phyloP scores from a whole-genome alignment of 805 yeast genomes.

The Starmerella khaoyaiensis region DNA sequence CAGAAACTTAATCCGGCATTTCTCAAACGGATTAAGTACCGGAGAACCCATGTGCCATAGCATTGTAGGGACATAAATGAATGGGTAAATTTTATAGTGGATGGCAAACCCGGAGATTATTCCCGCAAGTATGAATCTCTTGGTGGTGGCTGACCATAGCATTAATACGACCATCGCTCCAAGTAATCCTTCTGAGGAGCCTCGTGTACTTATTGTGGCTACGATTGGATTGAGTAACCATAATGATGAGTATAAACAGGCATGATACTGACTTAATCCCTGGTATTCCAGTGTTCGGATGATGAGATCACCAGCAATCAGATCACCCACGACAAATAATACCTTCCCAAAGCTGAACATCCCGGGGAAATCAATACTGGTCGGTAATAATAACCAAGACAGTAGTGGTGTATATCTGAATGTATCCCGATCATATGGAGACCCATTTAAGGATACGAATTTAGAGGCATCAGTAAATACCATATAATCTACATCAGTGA shows the following conservation, averaged over 20 bases:
- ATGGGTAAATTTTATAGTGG: conserved; percentile 85
- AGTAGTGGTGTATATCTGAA: conserved; percentile 87
- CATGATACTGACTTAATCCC: conserved; percentile 26
- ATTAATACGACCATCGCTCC: conserved; percentile 61
- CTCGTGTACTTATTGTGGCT: conserved; percentile 79
- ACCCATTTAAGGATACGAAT: conserved; percentile 44
- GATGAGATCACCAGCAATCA: conserved; percentile 62
- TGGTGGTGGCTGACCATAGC: conserved; percentile 34
- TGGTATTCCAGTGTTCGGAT: conserved; percentile 25
- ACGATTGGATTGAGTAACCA: conserved; percentile 97
- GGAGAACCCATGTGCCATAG: conserved; percentile 33
- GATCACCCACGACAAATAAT: conserved; percentile 62
- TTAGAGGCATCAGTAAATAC: conserved; percentile 89
- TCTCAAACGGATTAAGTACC: conserved; percentile 28
- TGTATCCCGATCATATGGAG: conserved; percentile 79
- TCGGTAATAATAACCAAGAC: conserved; percentile 72
- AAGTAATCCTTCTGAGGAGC: conserved; percentile 80
- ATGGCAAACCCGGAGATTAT: conserved; percentile 60
- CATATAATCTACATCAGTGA: conserved; percentile 87
- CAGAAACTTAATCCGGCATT: conserved; percentile 33
- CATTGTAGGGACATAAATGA: conserved; percentile 71
- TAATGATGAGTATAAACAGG: conserved; percentile 39
- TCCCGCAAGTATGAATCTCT: conserved; percentile 31
- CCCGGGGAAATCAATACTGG: conserved; percentile 27
- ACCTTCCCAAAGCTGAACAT: conserved; percentile 61